Percentiles rank a stretch among this genome's conserved stretches.
phyloP scores from a whole-genome alignment of 441 rosid genomes.

The Gossypium gossypioides region DNA sequence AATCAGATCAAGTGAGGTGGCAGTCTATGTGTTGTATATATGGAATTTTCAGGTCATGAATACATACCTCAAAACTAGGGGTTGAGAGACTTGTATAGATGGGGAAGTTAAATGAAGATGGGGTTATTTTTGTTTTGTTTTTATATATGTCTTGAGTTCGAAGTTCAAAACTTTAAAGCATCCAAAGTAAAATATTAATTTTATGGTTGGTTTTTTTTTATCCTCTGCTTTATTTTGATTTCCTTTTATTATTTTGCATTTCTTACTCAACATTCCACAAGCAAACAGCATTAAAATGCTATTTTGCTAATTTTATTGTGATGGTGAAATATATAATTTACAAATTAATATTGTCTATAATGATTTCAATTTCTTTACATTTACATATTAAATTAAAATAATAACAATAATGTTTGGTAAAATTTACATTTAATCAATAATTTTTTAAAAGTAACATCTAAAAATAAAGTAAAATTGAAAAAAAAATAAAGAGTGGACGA shows the following conservation, averaged over 20 bases:
- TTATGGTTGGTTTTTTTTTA: background rate
- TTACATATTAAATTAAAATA: too few relatives aligned
- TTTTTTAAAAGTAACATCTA: too few relatives aligned
- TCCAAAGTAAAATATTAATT: background rate
- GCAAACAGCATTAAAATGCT: too few relatives aligned
- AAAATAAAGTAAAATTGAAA: too few relatives aligned
- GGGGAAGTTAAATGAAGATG: background rate
- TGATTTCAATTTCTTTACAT: too few relatives aligned
- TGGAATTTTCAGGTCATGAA: constrained; percentile 13
- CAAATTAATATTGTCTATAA: too few relatives aligned
- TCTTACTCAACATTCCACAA: background rate
- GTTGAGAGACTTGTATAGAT: background rate
- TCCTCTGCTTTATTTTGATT: background rate
- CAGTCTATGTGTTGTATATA: constrained; percentile 13
- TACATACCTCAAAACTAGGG: background rate
- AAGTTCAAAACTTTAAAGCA: background rate
- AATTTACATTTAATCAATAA: too few relatives aligned
- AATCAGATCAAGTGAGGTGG: constrained; percentile 2
- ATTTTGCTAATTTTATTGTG: background rate
- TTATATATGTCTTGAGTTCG: background rate
- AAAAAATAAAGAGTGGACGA: too few relatives aligned
- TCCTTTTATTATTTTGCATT: background rate
- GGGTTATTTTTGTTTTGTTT: constrained; percentile 6
- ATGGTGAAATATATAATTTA: too few relatives aligned
- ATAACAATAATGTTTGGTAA: too few relatives aligned